Evolutionary conservation across 1,139 yeast species (phyloP).

Genomic region (Suhomyces choctaworum): DNA sequence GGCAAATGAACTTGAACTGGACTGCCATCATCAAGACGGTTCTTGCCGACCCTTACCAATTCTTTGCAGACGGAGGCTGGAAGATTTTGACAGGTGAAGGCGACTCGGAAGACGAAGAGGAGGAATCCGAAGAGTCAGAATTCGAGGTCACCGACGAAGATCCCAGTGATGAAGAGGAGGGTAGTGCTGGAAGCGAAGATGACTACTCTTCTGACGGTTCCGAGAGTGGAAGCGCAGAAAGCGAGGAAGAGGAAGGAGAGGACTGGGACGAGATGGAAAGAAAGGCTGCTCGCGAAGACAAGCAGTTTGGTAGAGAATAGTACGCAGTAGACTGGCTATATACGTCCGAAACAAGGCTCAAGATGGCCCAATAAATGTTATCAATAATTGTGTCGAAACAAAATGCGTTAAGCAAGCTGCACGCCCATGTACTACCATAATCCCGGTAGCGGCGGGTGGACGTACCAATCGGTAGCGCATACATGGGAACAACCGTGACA

Average conservation of each 20-base stretch:
- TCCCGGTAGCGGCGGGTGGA: too few relatives aligned
- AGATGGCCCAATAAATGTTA: too few relatives aligned
- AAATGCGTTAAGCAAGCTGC: too few relatives aligned
- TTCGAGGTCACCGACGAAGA: constrained; percentile 64
- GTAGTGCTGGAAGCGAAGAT: constrained; percentile 51
- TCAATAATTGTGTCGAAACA: too few relatives aligned
- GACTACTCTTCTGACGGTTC: constrained; percentile 33
- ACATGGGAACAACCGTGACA: too few relatives aligned
- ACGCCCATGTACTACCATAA: too few relatives aligned
- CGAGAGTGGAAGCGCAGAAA: constrained; percentile 42
- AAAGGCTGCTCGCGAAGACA: constrained; percentile 60
- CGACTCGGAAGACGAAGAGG: constrained; percentile 62
- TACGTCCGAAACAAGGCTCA: too few relatives aligned
- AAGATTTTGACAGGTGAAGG: constrained; percentile 76
- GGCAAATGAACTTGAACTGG: constrained; percentile 97
- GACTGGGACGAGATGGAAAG: constrained; percentile 76
- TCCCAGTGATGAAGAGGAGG: constrained; percentile 74
- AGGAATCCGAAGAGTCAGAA: constrained; percentile 60
- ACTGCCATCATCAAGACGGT: constrained; percentile 92
- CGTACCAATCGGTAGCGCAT: too few relatives aligned
- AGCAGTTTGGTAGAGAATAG: constrained; percentile 30
- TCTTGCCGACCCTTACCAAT: constrained; percentile 89
- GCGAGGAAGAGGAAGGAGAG: constrained; percentile 57
- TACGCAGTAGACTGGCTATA: too few relatives aligned
- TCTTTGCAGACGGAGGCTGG: constrained; percentile 97